A percentile compares a stretch with the other conserved stretches of the same genome.
Evolutionary conservation across 306 rosid species (phyloP).

Genomic region (Cucumis sativus): Cucumber_9930_V3 NC_026655.2:6735501-6736000

Average conservation of each 20-base stretch:
- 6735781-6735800: neutral
- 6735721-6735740: slow-evolving; percentile 2
- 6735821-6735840: neutral
- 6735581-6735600: slow-evolving; percentile 56
- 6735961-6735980: slow-evolving; percentile 30
- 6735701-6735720: slow-evolving; percentile 18
- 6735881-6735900: neutral
- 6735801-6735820: neutral
- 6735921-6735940: neutral
- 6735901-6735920: neutral
- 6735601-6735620: slow-evolving; percentile 64
- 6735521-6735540: slow-evolving; percentile 73
- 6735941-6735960: neutral
- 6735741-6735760: neutral
- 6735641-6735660: slow-evolving; percentile 23
- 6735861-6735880: neutral
- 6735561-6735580: slow-evolving; percentile 62
- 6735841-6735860: neutral
- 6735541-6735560: slow-evolving; percentile 63
- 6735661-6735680: slow-evolving; percentile 41
- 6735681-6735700: slow-evolving; percentile 47
- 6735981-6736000: slow-evolving; percentile 31
- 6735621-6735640: slow-evolving; percentile 49
- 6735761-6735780: too few species aligned
- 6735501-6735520: slow-evolving; percentile 43